Percentiles rank a stretch among this genome's conserved stretches.
Conservation (phyloP, 2,329 filamentous ascomycete species). For the Fusarium stilboides region DNA sequence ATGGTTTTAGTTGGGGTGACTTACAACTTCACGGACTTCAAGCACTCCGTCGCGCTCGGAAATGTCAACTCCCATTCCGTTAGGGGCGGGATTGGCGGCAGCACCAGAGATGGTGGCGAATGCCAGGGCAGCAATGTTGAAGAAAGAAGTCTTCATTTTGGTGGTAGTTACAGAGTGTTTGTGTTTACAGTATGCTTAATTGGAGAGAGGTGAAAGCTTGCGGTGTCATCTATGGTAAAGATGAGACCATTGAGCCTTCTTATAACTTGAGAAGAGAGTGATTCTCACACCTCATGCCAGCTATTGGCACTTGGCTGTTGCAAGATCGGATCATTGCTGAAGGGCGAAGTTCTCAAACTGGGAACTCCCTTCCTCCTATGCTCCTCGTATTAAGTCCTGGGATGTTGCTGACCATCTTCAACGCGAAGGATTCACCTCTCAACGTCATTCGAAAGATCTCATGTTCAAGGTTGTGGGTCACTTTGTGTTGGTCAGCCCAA, state of each 20-base stretch:
- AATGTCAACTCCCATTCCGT: neutral
- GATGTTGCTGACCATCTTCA: neutral
- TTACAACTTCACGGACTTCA: neutral
- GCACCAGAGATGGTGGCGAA: neutral
- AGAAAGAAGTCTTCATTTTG: neutral
- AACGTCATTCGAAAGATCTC: neutral
- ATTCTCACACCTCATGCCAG: neutral
- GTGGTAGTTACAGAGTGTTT: neutral
- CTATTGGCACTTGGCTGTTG: neutral
- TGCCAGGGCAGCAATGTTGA: neutral
- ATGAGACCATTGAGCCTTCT: neutral
- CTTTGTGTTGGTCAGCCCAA: neutral
- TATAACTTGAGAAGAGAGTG: neutral
- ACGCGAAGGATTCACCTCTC: neutral
- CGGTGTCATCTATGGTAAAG: accelerated
- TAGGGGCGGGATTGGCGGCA: neutral
- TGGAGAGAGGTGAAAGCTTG: neutral
- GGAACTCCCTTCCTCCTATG: neutral
- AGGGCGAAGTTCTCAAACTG: neutral
- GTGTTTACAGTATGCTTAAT: neutral
- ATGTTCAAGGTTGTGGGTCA: neutral
- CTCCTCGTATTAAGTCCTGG: neutral
- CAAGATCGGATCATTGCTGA: neutral
- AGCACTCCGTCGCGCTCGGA: conserved; percentile 1
- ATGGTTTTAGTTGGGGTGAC: neutral